Evolutionary conservation across 2,329 filamentous ascomycete genomes (phyloP), one percentile per base, ranked within the genome.

Genomic region (Helicocarpus griseus): DNA sequence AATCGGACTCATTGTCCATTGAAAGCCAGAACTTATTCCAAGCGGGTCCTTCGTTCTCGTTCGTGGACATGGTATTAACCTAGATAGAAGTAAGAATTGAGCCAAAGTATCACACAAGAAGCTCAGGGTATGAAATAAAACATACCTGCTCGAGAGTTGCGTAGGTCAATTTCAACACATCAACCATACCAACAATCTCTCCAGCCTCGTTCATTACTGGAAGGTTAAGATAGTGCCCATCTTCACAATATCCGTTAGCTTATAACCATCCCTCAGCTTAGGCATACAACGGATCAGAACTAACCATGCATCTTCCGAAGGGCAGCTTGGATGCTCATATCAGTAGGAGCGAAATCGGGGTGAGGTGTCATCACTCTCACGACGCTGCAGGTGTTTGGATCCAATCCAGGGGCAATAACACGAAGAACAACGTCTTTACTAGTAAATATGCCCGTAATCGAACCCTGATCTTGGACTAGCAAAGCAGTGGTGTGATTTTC

Each of bases 11-110:
- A 61, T 94, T 83, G 68, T 97, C 82, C 61, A 98, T 83, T 0
- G 93, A 97, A 59, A 97, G 77, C 93, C 93, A 98, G 74, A 98
- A 98, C 71, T 97, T 98, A 76, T 96, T 97, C 93, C 93, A 98
- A 5, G 93, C 93, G 4, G 93, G 93, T 0, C 93, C 93, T 71
- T 98, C 93, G 61, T 82, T 89, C 65, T 95, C 91, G 39, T 81
- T 81, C 49, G 84, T 89, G 38, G 81, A 83, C 85, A 98, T 97
- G 53, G 88, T 89, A 75, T 97, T 97, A 65, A 85, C 83, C 78
- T 85, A 57, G 14, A 48, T 28, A 45, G 53, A 7, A 43, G 47
- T 13, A 9, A 21, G 33, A 36, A 31, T 19, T 17, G 33, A 56
- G 40, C 40, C 31, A 35, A 44, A 31, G 4, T 9, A n/a, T 48